These are phyloP conservation scores for Gaeumannomyces sp. DNA, from an alignment of 2,329 filamentous ascomycete genomes.

Conservation along the genomic window DNA sequence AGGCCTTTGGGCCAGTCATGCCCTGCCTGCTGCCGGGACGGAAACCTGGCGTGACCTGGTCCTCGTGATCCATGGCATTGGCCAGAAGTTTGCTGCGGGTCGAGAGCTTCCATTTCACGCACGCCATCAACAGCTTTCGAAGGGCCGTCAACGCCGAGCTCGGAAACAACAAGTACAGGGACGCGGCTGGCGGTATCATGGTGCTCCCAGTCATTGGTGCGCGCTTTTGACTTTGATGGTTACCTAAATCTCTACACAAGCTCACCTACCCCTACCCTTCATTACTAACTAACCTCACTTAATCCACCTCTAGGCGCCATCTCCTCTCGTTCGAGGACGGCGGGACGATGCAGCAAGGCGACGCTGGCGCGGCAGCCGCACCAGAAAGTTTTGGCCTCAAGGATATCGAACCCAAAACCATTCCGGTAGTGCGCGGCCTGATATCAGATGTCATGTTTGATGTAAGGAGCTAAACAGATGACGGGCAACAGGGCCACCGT, in stretches of 20 bases:
- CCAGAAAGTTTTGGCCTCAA: slow-evolving; percentile 60
- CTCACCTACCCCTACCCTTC: not conserved
- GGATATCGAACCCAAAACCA: slow-evolving; percentile 86
- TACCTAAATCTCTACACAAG: no score
- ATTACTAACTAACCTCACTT: not conserved
- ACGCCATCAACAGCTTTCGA: slow-evolving; percentile 87
- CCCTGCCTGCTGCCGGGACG: slow-evolving; percentile 54
- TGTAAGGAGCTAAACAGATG: slow-evolving; percentile 38
- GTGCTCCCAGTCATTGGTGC: slow-evolving; percentile 80
- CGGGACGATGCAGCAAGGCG: slow-evolving; percentile 48
- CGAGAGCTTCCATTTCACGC: slow-evolving; percentile 95
- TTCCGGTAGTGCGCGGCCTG: slow-evolving; percentile 86
- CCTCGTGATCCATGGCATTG: slow-evolving; percentile 90
- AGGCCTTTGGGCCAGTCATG: slow-evolving; percentile 29
- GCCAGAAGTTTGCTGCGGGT: slow-evolving; percentile 88
- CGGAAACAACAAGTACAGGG: slow-evolving; percentile 46
- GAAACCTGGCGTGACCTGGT: slow-evolving; percentile 70
- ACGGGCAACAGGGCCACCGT: no score
- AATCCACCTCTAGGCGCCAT: slow-evolving; percentile 44
- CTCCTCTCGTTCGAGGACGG: slow-evolving; percentile 82
- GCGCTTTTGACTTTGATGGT: not conserved
- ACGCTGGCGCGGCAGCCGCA: slow-evolving; percentile 40
- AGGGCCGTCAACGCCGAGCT: slow-evolving; percentile 82
- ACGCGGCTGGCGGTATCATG: slow-evolving; percentile 63
- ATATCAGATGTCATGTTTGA: slow-evolving; percentile 98